Conservation (phyloP, 73 alveolate species). For the Blepharisma japonicum region DNA sequence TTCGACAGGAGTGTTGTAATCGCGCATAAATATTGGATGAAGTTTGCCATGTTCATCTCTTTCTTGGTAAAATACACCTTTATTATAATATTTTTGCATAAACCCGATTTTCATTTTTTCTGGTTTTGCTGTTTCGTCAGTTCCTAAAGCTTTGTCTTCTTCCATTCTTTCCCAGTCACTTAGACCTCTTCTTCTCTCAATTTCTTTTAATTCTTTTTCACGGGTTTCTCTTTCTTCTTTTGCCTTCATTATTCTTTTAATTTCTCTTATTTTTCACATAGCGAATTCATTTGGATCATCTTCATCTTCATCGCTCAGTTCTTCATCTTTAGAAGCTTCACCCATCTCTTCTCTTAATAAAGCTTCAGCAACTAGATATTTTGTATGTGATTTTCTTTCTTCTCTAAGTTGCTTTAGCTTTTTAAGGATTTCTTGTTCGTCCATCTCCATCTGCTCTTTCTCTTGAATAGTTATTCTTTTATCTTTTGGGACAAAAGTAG, state of each 20-base stretch:
- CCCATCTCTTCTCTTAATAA: constrained; percentile 43
- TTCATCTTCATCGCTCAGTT: constrained; percentile 42
- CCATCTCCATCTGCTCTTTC: constrained; percentile 11
- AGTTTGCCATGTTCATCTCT: constrained; percentile 68
- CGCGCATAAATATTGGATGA: constrained; percentile 80
- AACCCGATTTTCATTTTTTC: constrained; percentile 75
- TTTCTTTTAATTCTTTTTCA: constrained; percentile 59
- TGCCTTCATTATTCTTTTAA: constrained; percentile 87
- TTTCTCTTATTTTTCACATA: constrained; percentile 94
- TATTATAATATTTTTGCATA: constrained; percentile 95
- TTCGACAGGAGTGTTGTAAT: constrained; percentile 94
- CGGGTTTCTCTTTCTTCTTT: constrained; percentile 66
- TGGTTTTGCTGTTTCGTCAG: constrained; percentile 81
- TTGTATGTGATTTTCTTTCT: constrained; percentile 15
- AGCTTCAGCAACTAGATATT: constrained; percentile 25
- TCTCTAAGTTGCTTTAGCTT: background rate
- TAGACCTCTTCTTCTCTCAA: constrained; percentile 56
- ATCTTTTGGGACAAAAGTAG: background rate
- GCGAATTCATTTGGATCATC: constrained; percentile 78
- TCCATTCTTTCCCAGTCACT: constrained; percentile 70
- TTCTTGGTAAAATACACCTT: constrained; percentile 93
- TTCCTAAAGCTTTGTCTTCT: constrained; percentile 89
- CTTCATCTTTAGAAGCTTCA: constrained; percentile 52
- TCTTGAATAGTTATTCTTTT: background rate
- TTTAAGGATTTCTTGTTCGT: background rate